Evolutionary conservation across 805 yeast genomes (phyloP).

Genomic region (Hermanozyma aechmeae): DNA sequence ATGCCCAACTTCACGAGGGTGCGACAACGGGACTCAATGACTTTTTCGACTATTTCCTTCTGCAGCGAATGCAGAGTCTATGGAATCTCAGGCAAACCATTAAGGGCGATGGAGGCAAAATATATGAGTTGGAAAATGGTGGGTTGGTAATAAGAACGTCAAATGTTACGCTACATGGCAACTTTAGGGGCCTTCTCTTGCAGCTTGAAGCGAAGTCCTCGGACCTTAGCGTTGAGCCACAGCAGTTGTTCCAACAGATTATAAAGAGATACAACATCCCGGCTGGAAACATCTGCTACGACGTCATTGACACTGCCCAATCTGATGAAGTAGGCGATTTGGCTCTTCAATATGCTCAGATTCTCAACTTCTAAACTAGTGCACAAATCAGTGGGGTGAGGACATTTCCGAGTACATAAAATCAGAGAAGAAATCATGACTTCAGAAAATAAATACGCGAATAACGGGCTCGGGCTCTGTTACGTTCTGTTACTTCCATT

Average conservation of each 20-base stretch:
- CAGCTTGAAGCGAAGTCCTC: constrained; percentile 37
- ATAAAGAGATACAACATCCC: constrained; percentile 29
- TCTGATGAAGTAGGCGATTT: constrained; percentile 29
- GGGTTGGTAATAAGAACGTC: constrained; percentile 51
- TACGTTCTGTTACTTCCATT: too few relatives aligned
- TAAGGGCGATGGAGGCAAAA: constrained; percentile 68
- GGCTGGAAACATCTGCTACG: constrained; percentile 24
- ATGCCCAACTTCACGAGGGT: constrained; percentile 35
- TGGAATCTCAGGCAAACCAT: constrained; percentile 65
- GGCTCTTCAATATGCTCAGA: constrained; percentile 32
- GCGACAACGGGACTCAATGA: constrained; percentile 49
- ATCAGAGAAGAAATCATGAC: too few relatives aligned
- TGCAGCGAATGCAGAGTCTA: constrained; percentile 51
- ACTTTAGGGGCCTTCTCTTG: constrained; percentile 59
- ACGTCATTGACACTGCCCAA: constrained; percentile 16
- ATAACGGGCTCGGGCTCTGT: too few relatives aligned
- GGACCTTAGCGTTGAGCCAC: constrained; percentile 5
- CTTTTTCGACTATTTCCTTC: constrained; percentile 45
- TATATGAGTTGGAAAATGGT: constrained; percentile 48
- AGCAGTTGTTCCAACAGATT: constrained; percentile 16
- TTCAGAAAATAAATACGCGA: too few relatives aligned
- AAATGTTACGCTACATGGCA: constrained; percentile 67
- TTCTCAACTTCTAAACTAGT: constrained; percentile 22
- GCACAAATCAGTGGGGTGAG: too few relatives aligned
- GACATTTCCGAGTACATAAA: too few relatives aligned